Evolutionary conservation across 177 flowering plant genomes (phyloP), one percentile per base, ranked within the genome.

Genomic region (Vitis hybrid): DNA sequence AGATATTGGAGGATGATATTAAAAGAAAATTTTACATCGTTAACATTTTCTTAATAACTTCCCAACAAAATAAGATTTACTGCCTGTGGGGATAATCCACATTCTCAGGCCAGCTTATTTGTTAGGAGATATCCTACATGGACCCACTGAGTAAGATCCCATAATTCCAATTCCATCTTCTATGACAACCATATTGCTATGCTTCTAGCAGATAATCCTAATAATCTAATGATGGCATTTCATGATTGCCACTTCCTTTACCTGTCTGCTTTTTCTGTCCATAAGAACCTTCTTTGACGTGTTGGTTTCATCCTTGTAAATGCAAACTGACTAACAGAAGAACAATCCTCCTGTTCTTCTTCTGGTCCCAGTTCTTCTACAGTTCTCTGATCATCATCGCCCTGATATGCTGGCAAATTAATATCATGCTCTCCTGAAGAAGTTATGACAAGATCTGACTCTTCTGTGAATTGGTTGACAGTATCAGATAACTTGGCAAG

Each of bases 251-350:
- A 18, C 9, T 44, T 57, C 14, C 62, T 18, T 81, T 85, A 91
- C 98, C 94, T 90, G 64, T 95, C 98, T 53, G 88, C 83, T 66
- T 73, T 75, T 62, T 90, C 94, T 59, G 91, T 83, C 97, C 99
- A 95, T 33, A 69, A 74, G 78, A 85, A 91, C 73, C 80, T 91
- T 73, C 66, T 79, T 65, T 64, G 77, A 10, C 87, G 94, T 51
- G 83, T 64, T 44, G 80, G 75, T 72, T 73, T 85, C 60, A 72
- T 60, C 75, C 75, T 82, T 69, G 86, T 53, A 65, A 75, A 73
- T 24, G 83, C 76, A 78, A 73, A 73, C 62, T 79, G 78, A 44
- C 69, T 73, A 54, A 78, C 71, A 61, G 80, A 74, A 77, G 65
- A 65, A 49, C 52, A 71, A 59, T 66, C 73, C 14, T 71, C 78